Conservation (phyloP, 1,139 yeast species). For the Geotrichum bryndzae region DNA sequence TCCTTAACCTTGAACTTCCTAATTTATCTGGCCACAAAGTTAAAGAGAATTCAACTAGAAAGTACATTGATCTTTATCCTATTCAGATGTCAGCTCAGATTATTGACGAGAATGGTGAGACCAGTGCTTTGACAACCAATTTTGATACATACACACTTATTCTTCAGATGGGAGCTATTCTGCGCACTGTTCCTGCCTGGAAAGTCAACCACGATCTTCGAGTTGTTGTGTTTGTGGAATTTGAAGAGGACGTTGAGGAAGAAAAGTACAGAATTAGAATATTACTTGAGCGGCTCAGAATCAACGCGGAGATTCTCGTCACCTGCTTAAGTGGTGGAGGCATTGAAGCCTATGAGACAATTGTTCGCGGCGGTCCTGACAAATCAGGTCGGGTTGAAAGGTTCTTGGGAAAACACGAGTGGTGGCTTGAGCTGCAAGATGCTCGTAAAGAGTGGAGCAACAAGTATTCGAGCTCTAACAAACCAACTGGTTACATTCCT, state of each 20-base stretch:
- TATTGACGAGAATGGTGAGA: slow-evolving; percentile 54
- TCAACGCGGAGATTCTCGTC: slow-evolving; percentile 71
- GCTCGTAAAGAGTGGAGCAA: slow-evolving; percentile 43
- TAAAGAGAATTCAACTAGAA: slow-evolving; percentile 10
- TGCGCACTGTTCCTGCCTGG: slow-evolving; percentile 93
- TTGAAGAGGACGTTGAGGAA: slow-evolving; percentile 58
- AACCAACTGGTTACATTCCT: slow-evolving; percentile 13
- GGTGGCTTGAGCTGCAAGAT: slow-evolving; percentile 63
- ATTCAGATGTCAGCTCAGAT: slow-evolving; percentile 90
- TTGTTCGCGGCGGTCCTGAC: slow-evolving; percentile 57
- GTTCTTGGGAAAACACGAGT: slow-evolving; percentile 43
- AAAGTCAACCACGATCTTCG: slow-evolving; percentile 64
- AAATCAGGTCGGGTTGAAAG: slow-evolving; percentile 32
- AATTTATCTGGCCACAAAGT: slow-evolving; percentile 21
- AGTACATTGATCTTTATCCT: slow-evolving; percentile 80
- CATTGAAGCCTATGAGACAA: slow-evolving; percentile 63
- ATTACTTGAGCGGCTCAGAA: slow-evolving; percentile 68
- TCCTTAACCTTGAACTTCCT: slow-evolving; percentile 57
- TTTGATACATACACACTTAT: slow-evolving; percentile 93
- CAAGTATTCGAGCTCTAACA: slow-evolving; percentile 2
- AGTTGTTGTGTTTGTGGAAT: slow-evolving; percentile 86
- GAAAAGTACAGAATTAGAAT: slow-evolving; percentile 58
- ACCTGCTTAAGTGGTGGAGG: slow-evolving; percentile 58
- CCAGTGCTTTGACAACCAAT: slow-evolving; percentile 72
- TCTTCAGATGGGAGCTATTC: slow-evolving; percentile 84